Conservation (phyloP, 345 rosid genomes). For the Gynandropsis gynandra region DNA sequence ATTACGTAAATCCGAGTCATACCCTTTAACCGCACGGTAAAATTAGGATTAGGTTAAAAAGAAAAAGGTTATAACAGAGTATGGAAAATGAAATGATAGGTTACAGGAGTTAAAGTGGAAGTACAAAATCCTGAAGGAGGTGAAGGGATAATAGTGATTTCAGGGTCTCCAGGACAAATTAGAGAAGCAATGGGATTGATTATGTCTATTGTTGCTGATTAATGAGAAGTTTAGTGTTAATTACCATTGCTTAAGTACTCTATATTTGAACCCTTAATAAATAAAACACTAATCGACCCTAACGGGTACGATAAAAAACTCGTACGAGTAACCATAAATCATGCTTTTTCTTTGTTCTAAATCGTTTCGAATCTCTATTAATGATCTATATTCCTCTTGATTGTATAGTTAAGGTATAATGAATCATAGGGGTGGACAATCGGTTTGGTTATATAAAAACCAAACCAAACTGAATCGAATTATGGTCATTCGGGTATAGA, state of each 20-base stretch:
- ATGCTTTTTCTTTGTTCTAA: too few relatives aligned
- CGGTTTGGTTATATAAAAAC: too few relatives aligned
- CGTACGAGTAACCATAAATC: too few relatives aligned
- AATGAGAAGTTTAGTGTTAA: background rate
- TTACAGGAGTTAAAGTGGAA: slow-evolving; percentile 54
- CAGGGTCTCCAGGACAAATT: slow-evolving; percentile 53
- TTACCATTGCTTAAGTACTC: background rate
- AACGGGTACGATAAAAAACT: too few relatives aligned
- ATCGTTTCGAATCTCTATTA: too few relatives aligned
- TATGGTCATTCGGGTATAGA: too few relatives aligned
- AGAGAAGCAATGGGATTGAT: slow-evolving; percentile 43
- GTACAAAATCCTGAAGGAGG: slow-evolving; percentile 40
- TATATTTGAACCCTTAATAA: too few relatives aligned
- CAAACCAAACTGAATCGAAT: too few relatives aligned
- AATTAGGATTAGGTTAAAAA: background rate
- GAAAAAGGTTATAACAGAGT: background rate
- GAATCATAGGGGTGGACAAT: too few relatives aligned
- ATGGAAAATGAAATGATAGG: slow-evolving; percentile 28
- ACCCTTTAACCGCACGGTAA: background rate
- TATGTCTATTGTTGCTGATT: slow-evolving; percentile 23
- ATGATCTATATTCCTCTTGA: background rate
- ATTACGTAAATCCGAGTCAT: slow-evolving; percentile 4
- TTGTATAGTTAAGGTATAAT: background rate
- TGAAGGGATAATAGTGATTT: slow-evolving; percentile 42
- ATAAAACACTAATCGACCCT: too few relatives aligned